These are phyloP conservation scores for Ramichloridium luteum DNA, from an alignment of 2,329 filamentous ascomycete genomes.

Conservation along the genomic window DNA sequence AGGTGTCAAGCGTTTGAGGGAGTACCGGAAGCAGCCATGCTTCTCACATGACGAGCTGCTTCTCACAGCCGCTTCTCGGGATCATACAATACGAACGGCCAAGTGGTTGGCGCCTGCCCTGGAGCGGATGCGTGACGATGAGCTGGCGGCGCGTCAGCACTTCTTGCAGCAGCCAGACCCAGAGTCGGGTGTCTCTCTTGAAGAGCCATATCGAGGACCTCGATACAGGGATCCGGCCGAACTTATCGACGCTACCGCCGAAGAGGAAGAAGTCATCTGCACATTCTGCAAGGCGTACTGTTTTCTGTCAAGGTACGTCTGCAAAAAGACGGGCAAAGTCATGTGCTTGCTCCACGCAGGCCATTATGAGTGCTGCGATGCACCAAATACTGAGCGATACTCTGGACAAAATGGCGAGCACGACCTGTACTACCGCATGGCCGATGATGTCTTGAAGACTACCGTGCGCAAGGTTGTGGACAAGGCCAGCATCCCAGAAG, in stretches of 20 bases:
- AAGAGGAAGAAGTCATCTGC: constrained; percentile 89
- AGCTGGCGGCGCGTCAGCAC: constrained; percentile 53
- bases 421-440: constrained; percentile 62
- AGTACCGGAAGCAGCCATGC: constrained; percentile 83
- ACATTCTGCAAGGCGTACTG: constrained; percentile 83
- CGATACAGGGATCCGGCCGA: constrained; percentile 40
- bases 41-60: constrained; percentile 95
- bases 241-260: constrained; percentile 57
- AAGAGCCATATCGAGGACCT: constrained; percentile 21
- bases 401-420: constrained; percentile 46
- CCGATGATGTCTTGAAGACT: constrained; percentile 54
- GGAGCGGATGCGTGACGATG: constrained; percentile 62
- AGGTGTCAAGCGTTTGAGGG: constrained; percentile 73
- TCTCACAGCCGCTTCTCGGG: constrained; percentile 72
- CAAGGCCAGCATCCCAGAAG: constrained; percentile 72
- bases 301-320: constrained; percentile 83
- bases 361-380: constrained; percentile 65
- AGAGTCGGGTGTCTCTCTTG: constrained; percentile 32
- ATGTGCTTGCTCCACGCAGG: constrained; percentile 77
- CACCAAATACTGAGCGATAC: constrained; percentile 54
- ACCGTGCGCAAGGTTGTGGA: constrained; percentile 68
- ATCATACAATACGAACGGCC: constrained; percentile 74
- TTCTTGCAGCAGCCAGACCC: constrained; percentile 46
- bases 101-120: constrained; percentile 91
- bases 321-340: constrained; percentile 66